A percentile compares a stretch with the other conserved stretches of the same genome.
Evolutionary conservation across 1,284 basidiomycete genomes (phyloP).

Genomic region (Pascua sp.): DNA sequence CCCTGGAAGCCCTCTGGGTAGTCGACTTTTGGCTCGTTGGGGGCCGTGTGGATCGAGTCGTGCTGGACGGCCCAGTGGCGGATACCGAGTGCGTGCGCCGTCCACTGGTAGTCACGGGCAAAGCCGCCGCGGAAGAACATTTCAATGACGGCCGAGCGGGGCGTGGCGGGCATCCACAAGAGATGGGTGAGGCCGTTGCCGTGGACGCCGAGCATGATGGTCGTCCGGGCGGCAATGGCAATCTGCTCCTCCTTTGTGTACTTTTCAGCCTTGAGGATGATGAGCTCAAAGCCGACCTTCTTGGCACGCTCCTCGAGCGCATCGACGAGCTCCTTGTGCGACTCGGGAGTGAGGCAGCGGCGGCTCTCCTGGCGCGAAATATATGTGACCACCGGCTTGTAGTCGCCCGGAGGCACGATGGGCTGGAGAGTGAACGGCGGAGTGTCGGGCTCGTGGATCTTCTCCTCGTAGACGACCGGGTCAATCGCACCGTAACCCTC

Average conservation of each 20-base stretch:
- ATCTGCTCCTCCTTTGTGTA: constrained; percentile 49
- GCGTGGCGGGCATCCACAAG: constrained; percentile 50
- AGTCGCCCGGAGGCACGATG: constrained; percentile 23
- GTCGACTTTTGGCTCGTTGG: constrained; percentile 56
- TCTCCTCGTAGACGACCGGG: constrained; percentile 20
- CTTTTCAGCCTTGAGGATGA: constrained; percentile 48
- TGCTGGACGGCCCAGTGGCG: constrained; percentile 48
- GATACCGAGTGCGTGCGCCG: constrained; percentile 47
- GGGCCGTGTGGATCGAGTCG: constrained; percentile 54
- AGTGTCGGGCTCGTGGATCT: constrained; percentile 7
- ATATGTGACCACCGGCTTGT: constrained; percentile 65
- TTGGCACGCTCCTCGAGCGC: constrained; percentile 58
- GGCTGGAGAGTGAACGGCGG: constrained; percentile 20
- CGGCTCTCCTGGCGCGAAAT: constrained; percentile 63
- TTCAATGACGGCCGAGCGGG: constrained; percentile 48
- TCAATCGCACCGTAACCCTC: constrained; percentile 47
- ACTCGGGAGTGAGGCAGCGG: constrained; percentile 59
- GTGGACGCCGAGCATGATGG: constrained; percentile 51
- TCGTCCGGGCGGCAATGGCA: constrained; percentile 44
- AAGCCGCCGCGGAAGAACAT: constrained; percentile 48
- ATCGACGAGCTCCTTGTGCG: constrained; percentile 60
- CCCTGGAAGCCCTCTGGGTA: constrained; percentile 67
- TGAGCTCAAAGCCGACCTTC: constrained; percentile 61
- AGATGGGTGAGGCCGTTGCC: constrained; percentile 51
- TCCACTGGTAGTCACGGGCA: constrained; percentile 50